Percentiles rank a stretch among this genome's conserved stretches.
Evolutionary conservation across 2,329 filamentous ascomycete species (phyloP).

Genomic region (Elsinoe ampelina): DNA sequence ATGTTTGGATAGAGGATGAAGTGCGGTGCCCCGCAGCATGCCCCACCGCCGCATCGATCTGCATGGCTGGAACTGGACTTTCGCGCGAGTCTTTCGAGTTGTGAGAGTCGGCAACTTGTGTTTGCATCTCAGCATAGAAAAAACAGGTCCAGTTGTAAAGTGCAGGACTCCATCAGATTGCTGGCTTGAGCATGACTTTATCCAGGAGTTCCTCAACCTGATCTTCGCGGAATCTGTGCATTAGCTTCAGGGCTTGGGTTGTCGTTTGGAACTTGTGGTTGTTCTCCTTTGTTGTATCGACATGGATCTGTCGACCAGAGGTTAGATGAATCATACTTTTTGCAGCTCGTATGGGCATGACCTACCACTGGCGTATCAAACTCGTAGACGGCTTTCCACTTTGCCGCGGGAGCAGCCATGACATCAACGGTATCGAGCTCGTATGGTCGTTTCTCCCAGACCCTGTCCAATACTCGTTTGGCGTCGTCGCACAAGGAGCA

Average conservation of each 20-base stretch:
- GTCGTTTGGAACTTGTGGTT: constrained; percentile 47
- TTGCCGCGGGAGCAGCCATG: constrained; percentile 50
- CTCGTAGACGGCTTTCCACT: constrained; percentile 66
- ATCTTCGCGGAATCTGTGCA: constrained; percentile 64
- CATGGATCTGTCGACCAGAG: constrained; percentile 40
- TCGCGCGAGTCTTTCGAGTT: neutral
- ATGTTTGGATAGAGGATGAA: neutral
- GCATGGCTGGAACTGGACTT: constrained; percentile 2
- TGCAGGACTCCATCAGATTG: neutral
- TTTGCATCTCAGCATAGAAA: neutral
- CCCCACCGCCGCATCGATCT: neutral
- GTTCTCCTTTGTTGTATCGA: constrained; percentile 48
- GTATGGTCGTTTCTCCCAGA: constrained; percentile 60
- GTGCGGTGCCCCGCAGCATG: neutral
- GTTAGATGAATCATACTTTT: neutral
- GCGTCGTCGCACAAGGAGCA: constrained; percentile 64
- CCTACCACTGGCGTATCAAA: constrained; percentile 72
- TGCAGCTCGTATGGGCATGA: constrained; percentile 12
- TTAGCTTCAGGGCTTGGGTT: constrained; percentile 57
- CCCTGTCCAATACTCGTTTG: constrained; percentile 56
- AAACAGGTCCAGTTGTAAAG: neutral
- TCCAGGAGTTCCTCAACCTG: constrained; percentile 64
- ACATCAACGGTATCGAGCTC: constrained; percentile 61
- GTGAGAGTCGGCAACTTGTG: no score
- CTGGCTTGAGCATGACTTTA: constrained; percentile 30